phyloP scores from a whole-genome alignment of 2,329 filamentous ascomycete species.

The Pseudopyricularia cyperi region DNA sequence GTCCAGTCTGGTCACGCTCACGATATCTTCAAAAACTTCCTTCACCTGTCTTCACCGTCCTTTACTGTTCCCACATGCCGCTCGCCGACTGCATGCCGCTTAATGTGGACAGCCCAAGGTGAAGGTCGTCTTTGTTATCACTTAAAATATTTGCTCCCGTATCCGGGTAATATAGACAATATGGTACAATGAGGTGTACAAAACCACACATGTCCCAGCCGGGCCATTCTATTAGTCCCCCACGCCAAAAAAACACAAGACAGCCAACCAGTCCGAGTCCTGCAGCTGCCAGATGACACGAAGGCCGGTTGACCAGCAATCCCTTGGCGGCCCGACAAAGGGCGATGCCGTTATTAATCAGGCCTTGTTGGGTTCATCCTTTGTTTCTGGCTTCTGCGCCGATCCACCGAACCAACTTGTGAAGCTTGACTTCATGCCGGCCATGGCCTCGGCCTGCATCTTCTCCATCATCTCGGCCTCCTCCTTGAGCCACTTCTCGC shows the following conservation, averaged over 20 bases:
- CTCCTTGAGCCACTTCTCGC: constrained; percentile 86
- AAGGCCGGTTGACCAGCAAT: neutral
- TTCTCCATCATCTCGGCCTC: constrained; percentile 82
- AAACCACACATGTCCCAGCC: neutral
- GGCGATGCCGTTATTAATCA: neutral
- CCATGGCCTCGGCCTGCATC: constrained; percentile 79
- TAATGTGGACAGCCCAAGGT: neutral
- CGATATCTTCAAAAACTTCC: no score
- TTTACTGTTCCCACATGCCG: no score
- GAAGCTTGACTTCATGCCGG: constrained; percentile 76
- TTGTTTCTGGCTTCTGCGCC: constrained; percentile 7
- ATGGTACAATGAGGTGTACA: neutral
- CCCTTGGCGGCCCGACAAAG: neutral
- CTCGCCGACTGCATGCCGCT: no score
- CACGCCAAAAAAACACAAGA: neutral
- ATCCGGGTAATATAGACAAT: neutral
- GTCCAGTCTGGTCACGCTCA: no score
- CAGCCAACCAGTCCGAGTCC: neutral
- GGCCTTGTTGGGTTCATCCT: constrained; percentile 5
- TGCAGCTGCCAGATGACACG: neutral
- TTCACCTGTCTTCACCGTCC: no score
- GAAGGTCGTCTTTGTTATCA: neutral
- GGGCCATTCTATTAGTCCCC: neutral
- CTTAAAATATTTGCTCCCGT: neutral
- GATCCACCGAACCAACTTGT: constrained; percentile 35